Evolutionary conservation across 805 yeast genomes (phyloP), one percentile per base, ranked within the genome.

Genomic region (Hanseniaspora jakobsenii): DNA sequence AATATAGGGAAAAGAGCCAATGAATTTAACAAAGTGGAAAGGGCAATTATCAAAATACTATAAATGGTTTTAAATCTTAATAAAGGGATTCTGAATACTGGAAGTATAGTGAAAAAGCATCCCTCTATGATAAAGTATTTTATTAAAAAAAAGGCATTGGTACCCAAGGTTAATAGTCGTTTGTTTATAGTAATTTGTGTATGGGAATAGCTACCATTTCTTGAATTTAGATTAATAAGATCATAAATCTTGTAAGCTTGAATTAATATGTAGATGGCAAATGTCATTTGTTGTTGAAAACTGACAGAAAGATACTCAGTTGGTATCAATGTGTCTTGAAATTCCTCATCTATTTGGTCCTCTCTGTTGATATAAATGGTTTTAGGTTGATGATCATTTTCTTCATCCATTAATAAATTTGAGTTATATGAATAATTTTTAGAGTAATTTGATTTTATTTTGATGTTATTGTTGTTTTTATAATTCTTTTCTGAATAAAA

Each of bases 171-270:
- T n/a, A n/a, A n/a, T n/a, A n/a, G n/a, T n/a, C n/a, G n/a, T n/a
- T n/a, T n/a, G n/a, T n/a, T 22, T 22, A 21, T 6, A 49, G 76
- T 68, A 54, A 66, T 57, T 1, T 64, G 50, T 41, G 52, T 55
- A 13, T 57, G 60, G 29, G 51, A 47, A 14, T 67, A 71, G 23
- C 19, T 27, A 18, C 30, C 16, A 6, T 14, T 27, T 17, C 14
- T 21, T 21, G 72, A 67, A 52, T 77, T 77, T 47, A 82, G 61
- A 18, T 75, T 58, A 27, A 78, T 62, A 32, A 82, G 60, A 56
- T 84, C 94, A 52, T 81, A 82, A 1, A 83, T 47, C 57, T 91
- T 89, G 73, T 81, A 81, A n/a, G 83, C 73, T 60, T 87, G 96
- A n/a, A 89, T 67, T 27, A 81, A 66, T 2, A 72, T 65, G 56